Base-by-base conservation (phyloP, 139 green algal genomes). In the Picochlorum sp. region DNA sequence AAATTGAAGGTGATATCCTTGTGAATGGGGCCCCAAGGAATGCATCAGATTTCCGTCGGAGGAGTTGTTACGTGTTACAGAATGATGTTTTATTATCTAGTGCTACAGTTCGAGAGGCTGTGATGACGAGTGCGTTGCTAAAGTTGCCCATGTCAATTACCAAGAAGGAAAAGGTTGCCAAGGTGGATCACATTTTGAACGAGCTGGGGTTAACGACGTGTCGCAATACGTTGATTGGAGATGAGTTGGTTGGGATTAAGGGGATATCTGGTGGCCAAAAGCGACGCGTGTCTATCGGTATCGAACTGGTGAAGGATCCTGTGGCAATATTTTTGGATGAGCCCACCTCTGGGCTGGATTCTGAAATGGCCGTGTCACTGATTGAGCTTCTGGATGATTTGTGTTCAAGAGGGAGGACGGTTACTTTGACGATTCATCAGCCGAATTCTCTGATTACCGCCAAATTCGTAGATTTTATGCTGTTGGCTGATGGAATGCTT, bases 401-500 rank as follows among this genome's bases (percentile, higher is more conserved):
- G 54, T 30, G 21, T 16, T 72, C 82, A 3, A 45, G 64, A 8
- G 49, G 63, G 3, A 70, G 76, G 49, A 90, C 82, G 16, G 78
- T 86, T 60, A 52, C 79, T 49, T 70, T 67, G 65, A 89, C 81
- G 63, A 90, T 90, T 55, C 84, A 90, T 70, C 83, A 89, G 63
- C 85, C 83, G 60, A 85, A 83, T 69, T 72, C 50, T 9, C 58
- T 83, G 60, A 88, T 92, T 72, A 84, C 75, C 1, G 67, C 79
- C 49, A 52, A 72, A 45, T 91, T 90, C 66, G 84, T 91, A 52
- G 80, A 90, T 74, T 81, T 87, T 61, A 71, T 88, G 74, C 79
- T 92, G 69, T 77, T 92, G 49, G 71, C 80, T 3, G 30, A 44
- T 6, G 85, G 85, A 9, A 58, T 60, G 1, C 44, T 75, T 13